Evolutionary conservation across 2,329 filamentous ascomycete species (phyloP), one percentile per base, ranked within the genome.

Genomic region (Penicillium hesseltinei): DNA sequence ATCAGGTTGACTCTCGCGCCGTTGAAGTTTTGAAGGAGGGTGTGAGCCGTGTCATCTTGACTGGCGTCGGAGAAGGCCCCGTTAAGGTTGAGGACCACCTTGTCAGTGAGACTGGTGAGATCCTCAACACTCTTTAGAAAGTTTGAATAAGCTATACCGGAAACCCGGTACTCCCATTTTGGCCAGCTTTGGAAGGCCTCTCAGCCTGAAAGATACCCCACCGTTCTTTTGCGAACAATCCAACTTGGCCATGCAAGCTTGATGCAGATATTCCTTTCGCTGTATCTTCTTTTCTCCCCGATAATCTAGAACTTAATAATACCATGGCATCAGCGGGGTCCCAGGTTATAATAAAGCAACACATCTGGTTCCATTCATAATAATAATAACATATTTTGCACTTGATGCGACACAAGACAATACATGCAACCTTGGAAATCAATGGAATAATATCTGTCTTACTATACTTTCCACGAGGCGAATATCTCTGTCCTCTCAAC

Each of bases 11-110:
- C 56, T 63, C 73, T 10, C 66, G 73, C 42, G 82, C 88, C n/a
- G 78, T 89, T 4, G 77, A 81, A 46, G 80, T 85, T 36, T 75
- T 99, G 63, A 87, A 87, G 77, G 83, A 86, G 40, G 94, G 94
- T 27, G 87, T 99, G 5, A 91, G 88, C 75, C 85, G 92, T 62
- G 88, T 99, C 38, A 99, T 99, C 65, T 79, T 92, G 78, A 97
- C 95, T 1, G 84, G 88, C 51, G 94, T 99, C 43, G 94, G 94
- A 1, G 91, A 95, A 73, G 94, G 93, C 0, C 94, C 94, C 0
- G 77, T 88, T 62, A 90, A 85, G 80, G 90, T 91, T 5, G 84
- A 93, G 17, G 84, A 93, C 71, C 87, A 88, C 70, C 77, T 97
- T 60, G 84, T 95, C 59, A 84, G 83, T 62, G 88, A 87, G 71